Conservation (phyloP, 192 early-diverging fungal genomes). For the Chytriomyces sp. region DNA sequence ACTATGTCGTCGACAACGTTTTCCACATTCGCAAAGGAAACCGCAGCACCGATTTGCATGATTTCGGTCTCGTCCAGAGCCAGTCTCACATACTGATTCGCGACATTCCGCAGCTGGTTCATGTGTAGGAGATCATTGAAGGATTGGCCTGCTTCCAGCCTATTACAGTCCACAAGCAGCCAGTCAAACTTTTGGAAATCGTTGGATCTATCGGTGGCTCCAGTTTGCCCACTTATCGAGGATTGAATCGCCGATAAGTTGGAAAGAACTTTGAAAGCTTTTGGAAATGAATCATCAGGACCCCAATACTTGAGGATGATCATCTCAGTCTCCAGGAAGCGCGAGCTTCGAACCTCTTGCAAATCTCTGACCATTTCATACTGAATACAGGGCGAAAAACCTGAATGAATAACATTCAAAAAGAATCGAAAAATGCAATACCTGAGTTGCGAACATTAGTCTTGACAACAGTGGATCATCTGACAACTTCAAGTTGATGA, state of each 20-base stretch:
- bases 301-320: slow-evolving; percentile 7
- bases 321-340: background rate
- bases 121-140: slow-evolving; percentile 42
- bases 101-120: background rate
- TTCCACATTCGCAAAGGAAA: slow-evolving; percentile 38
- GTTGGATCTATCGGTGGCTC: background rate
- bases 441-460: slow-evolving; percentile 45
- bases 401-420: background rate
- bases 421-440: slow-evolving; percentile 6
- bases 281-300: background rate
- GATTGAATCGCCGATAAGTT: slow-evolving; percentile 10
- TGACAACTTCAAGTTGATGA: slow-evolving; percentile 38
- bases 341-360: slow-evolving; percentile 2
- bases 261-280: background rate
- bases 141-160: slow-evolving; percentile 1
- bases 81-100: slow-evolving; percentile 7
- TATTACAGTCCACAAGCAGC: background rate
- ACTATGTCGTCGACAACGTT: slow-evolving; percentile 5
- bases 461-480: slow-evolving; percentile 30
- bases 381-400: slow-evolving; percentile 12
- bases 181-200: slow-evolving; percentile 13
- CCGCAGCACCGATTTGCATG: slow-evolving; percentile 15
- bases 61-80: slow-evolving; percentile 4
- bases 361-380: slow-evolving; percentile 37
- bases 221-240: background rate